Percentiles rank a stretch among this genome's conserved stretches.
Conservation (phyloP, 1,284 basidiomycete species). For the Porogramme epimiltina region DNA sequence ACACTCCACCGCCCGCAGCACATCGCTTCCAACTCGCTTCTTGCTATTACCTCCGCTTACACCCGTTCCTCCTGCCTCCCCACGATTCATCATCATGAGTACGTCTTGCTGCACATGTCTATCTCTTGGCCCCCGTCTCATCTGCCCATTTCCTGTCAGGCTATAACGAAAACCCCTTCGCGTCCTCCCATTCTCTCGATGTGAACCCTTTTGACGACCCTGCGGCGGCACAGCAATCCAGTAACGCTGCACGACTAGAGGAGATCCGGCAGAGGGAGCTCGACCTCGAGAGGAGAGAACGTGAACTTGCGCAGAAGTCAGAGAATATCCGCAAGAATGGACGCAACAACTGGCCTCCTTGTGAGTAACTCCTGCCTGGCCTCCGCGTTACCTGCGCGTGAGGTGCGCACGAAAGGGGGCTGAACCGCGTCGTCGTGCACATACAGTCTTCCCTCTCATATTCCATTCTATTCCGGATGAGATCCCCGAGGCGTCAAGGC, state of each 20-base stretch:
- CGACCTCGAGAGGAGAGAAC: slow-evolving; percentile 79
- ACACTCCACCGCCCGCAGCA: background rate
- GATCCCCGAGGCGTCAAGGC: slow-evolving; percentile 81
- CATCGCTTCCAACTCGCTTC: slow-evolving; percentile 12
- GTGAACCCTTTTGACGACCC: slow-evolving; percentile 86
- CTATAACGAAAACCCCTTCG: slow-evolving; percentile 70
- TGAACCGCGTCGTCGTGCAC: background rate
- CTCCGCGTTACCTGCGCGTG: background rate
- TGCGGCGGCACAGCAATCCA: slow-evolving; percentile 22
- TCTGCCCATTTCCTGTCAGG: slow-evolving; percentile 6
- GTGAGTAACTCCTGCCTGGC: slow-evolving; percentile 45
- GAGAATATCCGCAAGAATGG: slow-evolving; percentile 81
- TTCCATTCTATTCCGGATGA: slow-evolving; percentile 92
- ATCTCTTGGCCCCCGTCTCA: background rate
- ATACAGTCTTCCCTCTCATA: slow-evolving; percentile 89
- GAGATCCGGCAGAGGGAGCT: slow-evolving; percentile 74
- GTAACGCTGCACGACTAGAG: slow-evolving; percentile 48
- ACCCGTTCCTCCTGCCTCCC: slow-evolving; percentile 1
- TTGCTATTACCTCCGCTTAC: slow-evolving; percentile 1
- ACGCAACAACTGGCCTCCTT: slow-evolving; percentile 89
- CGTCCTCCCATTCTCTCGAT: slow-evolving; percentile 81
- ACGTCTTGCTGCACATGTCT: background rate
- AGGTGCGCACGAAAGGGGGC: background rate
- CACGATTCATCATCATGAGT: slow-evolving; percentile 27
- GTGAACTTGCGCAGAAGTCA: slow-evolving; percentile 64